Evolutionary conservation across 2,329 filamentous ascomycete genomes (phyloP), one percentile per base, ranked within the genome.

Genomic region (Xenoacremonium recifei): DNA sequence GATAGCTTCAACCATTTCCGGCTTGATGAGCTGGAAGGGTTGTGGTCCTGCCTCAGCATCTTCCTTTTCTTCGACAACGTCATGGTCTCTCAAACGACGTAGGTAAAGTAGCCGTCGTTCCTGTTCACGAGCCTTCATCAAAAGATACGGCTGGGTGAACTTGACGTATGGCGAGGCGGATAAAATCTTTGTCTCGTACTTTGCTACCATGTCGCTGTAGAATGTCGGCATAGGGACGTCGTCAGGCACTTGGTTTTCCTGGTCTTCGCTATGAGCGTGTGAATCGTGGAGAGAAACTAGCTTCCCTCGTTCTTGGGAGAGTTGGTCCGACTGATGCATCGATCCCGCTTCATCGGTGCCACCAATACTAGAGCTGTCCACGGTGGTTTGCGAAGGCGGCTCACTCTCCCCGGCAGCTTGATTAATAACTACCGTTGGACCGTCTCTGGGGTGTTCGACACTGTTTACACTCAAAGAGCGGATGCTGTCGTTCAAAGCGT

Each of bases 161-260:
- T 89, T 92, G 51, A 99, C 93, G 60, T 96, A 97, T 0, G 93
- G 93, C 0, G 93, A 99, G 1, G 90, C 89, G 2, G 95, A 99
- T 5, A 99, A 71, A 33, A 99, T 86, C 59, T 92, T 95, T 5
- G 90, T 96, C 58, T 95, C 83, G 58, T 95, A 90, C 57, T 95
- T 92, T 43, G 89, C 84, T 27, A 97, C 90, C 77, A 96, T 89
- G 60, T 96, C 89, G 60, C 91, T 91, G 62, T 97, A 97, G 59
- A 91, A 96, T 1, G 88, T 95, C 3, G 92, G 89, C 72, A 89
- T 87, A 1, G 89, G 87, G 30, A 89, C 74, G 61, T 92, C 85
- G 54, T 92, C 87, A 4, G 85, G 85, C 4, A 88, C 75, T 33
- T 83, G 78, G 38, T 70, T 74, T 23, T 79, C 74, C 19, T 74